Base-by-base conservation (phyloP, 495 filamentous ascomycete genomes). In the Schizothecium vesticola region DNA sequence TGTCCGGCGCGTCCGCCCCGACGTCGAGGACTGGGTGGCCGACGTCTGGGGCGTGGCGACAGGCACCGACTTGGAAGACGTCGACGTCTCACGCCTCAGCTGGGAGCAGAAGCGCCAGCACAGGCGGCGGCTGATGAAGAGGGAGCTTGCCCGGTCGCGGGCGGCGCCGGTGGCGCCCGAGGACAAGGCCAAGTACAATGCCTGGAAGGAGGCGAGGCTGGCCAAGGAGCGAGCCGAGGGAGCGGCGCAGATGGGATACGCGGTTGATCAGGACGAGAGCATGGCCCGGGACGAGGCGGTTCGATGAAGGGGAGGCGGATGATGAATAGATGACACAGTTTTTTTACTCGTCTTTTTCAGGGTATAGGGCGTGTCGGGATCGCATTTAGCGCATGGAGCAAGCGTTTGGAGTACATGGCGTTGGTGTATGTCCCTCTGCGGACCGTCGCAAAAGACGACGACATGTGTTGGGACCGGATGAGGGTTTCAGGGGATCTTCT, bases 31-130 rank as follows among this genome's bases (percentile, higher is more conserved):
- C 60, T 72, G 75, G 66, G 3, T 79, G 13, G 80, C 80, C 11
- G 82, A 84, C 9, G 24, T 79, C 29, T 78, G 75, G 59, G 81
- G 83, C 69, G 75, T 74, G 65, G 72, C 75, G 11, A 79, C 71
- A 9, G 77, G 79, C 22, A 74, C 73, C 8, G 81, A 84, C 64
- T 76, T 81, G 25, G 72, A 73, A 10, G 66, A 73, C 31, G 75
- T 75, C 24, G 77, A 83, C 61, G 73, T 72, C 22, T 67, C 69
- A 1, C 65, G 61, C 43, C 76, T 69, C 56, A 74, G 36, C n/a
- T 74, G 73, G 69, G 66, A 72, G 16, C 73, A 77, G 58, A 77
- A 69, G 57, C 72, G 74, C 56, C 78, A 77, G 57, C 79, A 82
- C 59, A 72, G 75, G 31, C 76, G 81, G 56, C 75, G 82, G 63